Evolutionary conservation across 805 yeast genomes (phyloP), one percentile per base, ranked within the genome.

Genomic region (Kodamaea fukazawae): DNA sequence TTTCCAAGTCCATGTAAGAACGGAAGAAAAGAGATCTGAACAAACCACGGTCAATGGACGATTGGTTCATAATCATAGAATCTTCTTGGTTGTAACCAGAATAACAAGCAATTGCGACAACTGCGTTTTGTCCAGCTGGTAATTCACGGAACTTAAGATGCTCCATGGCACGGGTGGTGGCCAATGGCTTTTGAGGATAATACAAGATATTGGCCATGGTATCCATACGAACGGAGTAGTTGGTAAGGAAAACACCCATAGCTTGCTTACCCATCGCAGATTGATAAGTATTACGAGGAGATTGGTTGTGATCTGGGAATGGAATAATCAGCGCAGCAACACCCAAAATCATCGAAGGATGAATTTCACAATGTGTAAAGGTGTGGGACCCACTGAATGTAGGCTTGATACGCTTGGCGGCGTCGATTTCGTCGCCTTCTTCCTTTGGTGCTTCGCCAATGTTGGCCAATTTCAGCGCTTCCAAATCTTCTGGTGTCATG

Each of bases 251-350:
- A 7, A 93, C 98, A 61, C 99, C 99, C 99, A 93, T 93, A 42
- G 99, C 99, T 71, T 93, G 99, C 67, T 93, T 93, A 80, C 99
- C 99, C 99, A 93, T 93, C 48, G 99, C 99, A 61, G 96, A 90
- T 72, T 93, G 99, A 67, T 93, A 93, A 3, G 99, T 93, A 61
- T 93, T 93, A 81, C 99, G 91, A 45, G 99, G 99, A 45, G 97
- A 90, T 73, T 93, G 99, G 66, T 93, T 93, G 67, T 93, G 99
- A 70, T 93, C 99, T 10, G 99, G 99, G 86, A 93, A 93, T 13
- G 99, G 99, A 75, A 93, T 93, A 61, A 93, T 89, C 20, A 96
- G 87, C 4, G 99, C 99, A 33, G 97, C 96, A 49, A 93, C 96
- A 65, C 99, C 99, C 46, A 93, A 75, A 64, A 93, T 91, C 99